Base-by-base conservation (phyloP, 2,329 filamentous ascomycete species). In the Venturia aucupariae region DNA sequence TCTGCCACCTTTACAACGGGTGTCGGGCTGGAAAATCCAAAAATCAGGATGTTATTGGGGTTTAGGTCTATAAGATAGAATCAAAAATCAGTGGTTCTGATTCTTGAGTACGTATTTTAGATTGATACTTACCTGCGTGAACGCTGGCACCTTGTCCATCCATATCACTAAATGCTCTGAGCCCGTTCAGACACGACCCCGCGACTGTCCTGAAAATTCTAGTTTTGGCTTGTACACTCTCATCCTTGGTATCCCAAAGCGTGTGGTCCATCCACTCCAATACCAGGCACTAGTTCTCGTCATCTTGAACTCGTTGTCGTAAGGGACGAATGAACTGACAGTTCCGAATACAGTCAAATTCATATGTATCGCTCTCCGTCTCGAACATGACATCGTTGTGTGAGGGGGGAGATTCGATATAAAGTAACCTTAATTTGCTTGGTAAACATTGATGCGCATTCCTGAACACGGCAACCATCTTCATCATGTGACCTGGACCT, bases 201-300 rank as follows among this genome's bases (percentile, higher is more conserved):
- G 60, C 60, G 19, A 62, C 60, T 5, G 60, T 30, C 39, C 60
- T 62, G 60, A 62, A 62, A 30, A 35, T 35, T 13, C 42, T 46
- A 8, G 22, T 42, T 62, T 62, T 62, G n/a, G n/a, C n/a, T 27
- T 44, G 30, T 8, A 48, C 24, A 24, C 30, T 24, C 32, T 62
- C 60, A 15, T 42, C 42, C 39, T 51, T 42, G 13, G 60, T 39
- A 51, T 62, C 60, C 60, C 60, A 62, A n/a, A 62, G 60, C 22
- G 60, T 62, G n/a, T 24, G 48, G 60, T 62, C 60, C 60, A 62
- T 62, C 60, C 60, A 62, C 32, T 62, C 60, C 11, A 62, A 62
- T 22, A 62, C 38, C 35, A 62, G 35, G 35, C 60, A 62, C 42
- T 35, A 39, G 24, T 48, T 62, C 42, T n/a, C 32, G 22, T 13